Conservation (phyloP, 345 rosid genomes). For the Clausena lansium region DNA sequence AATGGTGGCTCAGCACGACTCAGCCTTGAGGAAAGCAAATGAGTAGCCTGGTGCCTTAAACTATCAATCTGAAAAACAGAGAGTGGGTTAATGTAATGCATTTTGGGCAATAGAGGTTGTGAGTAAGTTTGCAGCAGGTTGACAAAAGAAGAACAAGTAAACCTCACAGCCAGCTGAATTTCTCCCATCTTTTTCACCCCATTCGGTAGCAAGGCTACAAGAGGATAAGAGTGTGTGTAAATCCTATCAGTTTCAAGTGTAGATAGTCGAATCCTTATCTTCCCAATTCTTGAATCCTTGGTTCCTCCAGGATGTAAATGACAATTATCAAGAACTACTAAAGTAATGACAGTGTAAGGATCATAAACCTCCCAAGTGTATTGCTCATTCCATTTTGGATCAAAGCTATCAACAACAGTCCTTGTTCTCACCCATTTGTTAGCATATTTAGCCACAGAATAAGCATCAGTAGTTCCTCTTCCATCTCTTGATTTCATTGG, state of each 20-base stretch:
- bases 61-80: conserved; percentile 39
- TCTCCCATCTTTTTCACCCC: conserved; percentile 58
- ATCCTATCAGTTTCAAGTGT: conserved; percentile 41
- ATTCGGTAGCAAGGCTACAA: conserved; percentile 31
- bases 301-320: conserved; percentile 25
- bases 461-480: conserved; percentile 40
- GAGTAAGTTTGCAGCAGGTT: conserved; percentile 36
- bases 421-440: conserved; percentile 44
- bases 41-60: conserved; percentile 47
- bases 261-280: conserved; percentile 53
- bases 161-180: conserved; percentile 48
- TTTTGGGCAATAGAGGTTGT: conserved; percentile 41
- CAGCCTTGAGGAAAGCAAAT: conserved; percentile 28
- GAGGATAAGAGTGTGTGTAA: conserved; percentile 49
- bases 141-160: conserved; percentile 32
- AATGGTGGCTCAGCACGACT: conserved; percentile 46
- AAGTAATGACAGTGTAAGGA: conserved; percentile 37
- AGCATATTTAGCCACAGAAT: conserved; percentile 50
- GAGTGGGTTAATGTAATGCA: conserved; percentile 41
- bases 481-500: conserved; percentile 50
- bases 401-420: conserved; percentile 29
- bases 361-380: conserved; percentile 48
- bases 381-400: conserved; percentile 48
- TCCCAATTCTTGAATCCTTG: conserved; percentile 45
- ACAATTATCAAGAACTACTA: conserved; percentile 43